phyloP scores from a whole-genome alignment of 2,329 filamentous ascomycete genomes.

The Blastomyces emzantsi region DNA sequence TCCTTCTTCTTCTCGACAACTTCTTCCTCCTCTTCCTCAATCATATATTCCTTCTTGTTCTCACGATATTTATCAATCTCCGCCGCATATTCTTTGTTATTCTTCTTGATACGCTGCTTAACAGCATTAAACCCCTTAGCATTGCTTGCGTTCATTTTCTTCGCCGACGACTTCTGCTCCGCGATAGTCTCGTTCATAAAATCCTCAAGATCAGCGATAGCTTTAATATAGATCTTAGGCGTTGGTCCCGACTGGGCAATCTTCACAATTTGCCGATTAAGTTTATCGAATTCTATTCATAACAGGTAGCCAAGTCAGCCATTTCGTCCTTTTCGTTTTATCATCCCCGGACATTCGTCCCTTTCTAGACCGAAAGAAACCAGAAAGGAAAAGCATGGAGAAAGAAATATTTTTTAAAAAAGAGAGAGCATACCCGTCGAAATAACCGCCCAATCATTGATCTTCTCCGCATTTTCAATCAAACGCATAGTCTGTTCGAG shows the following conservation, averaged over 20 bases:
- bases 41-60: conserved; percentile 81
- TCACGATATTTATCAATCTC: conserved; percentile 82
- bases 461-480: conserved; percentile 96
- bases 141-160: conserved; percentile 98
- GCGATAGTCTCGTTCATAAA: conserved; percentile 86
- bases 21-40: conserved; percentile 65
- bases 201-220: conserved; percentile 87
- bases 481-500: conserved; percentile 78
- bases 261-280: conserved; percentile 78
- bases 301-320: conserved; percentile 15
- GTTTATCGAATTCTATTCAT: conserved; percentile 75
- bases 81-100: conserved; percentile 85
- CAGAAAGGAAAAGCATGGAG: not conserved
- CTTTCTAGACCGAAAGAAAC: not conserved
- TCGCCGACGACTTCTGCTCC: conserved; percentile 90
- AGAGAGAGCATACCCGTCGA: conserved; percentile 58
- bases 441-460: conserved; percentile 93
- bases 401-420: not conserved
- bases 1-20: conserved; percentile 44
- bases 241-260: conserved; percentile 65
- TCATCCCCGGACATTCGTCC: not conserved
- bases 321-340: conserved; percentile 9
- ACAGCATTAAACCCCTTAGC: conserved; percentile 91
- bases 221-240: conserved; percentile 88
- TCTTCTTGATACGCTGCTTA: conserved; percentile 98